Evolutionary conservation across 306 rosid species (phyloP), one percentile per base, ranked within the genome.

Genomic region (Trichosanthes cucumerina): DNA sequence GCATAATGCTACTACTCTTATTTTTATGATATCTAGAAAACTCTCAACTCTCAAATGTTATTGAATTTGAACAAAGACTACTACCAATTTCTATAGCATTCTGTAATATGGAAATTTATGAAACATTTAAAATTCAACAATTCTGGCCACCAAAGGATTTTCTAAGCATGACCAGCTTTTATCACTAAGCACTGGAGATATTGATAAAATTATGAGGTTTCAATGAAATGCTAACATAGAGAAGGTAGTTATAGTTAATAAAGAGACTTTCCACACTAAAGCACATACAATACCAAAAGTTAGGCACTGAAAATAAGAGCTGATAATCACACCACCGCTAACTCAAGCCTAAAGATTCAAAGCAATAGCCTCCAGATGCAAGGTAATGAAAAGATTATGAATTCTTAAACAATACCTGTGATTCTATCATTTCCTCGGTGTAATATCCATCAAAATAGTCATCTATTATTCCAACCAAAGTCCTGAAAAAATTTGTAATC

Each of bases 341-440:
- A 50, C 58, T 41, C 41, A 46, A 73, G 36, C 44, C 41, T 49
- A 73, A 47, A 73, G 77, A 73, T 73, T 73, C 60, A 16, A 47
- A 46, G 77, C 77, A 44, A 44, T 24, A 15, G 43, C 60, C 54
- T 73, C 14, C 4, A 24, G 28, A 49, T 16, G 6, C 59, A 49
- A 73, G 63, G 78, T 39, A 80, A 79, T 74, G 23, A 80, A 53
- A 49, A 73, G 18, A 21, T 43, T 38, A 66, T 50, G 36, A 54
- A 5, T 64, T 63, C 60, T 38, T 71, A 75, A 66, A 78, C 78
- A 81, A 79, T 66, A 94, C 98, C 96, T 94, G 98, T 21, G 96
- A 89, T 88, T 92, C 97, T 86, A 88, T 88, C 99, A 95, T 92
- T 86, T 95, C 92, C 85, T 95, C 97, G 0, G 97, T 91, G 81